A percentile compares a stretch with the other conserved stretches of the same genome.
These are phyloP conservation scores for Neoboletus magnificus DNA, from an alignment of 768 basidiomycete species.

Conservation along the genomic window DNA sequence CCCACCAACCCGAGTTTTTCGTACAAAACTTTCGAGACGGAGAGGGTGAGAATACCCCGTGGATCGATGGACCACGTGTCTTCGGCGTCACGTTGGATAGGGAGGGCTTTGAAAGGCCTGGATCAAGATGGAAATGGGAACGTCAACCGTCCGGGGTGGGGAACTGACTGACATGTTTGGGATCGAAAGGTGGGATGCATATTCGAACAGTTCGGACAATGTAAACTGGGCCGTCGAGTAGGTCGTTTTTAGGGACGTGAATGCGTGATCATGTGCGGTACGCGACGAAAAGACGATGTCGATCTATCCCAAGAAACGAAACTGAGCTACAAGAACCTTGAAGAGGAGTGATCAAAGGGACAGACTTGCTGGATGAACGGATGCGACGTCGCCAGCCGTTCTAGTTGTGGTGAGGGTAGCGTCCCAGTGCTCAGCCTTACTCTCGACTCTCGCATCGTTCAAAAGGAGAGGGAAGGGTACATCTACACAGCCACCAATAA, in stretches of 20 bases:
- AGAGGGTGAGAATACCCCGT: conserved; percentile 56
- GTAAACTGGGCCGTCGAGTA: conserved; percentile 45
- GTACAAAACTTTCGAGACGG: conserved; percentile 54
- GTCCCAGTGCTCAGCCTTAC: conserved; percentile 20
- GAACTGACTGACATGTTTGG: conserved; percentile 13
- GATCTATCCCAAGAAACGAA: conserved; percentile 41
- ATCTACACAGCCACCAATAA: conserved; percentile 16
- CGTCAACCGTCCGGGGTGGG: background rate
- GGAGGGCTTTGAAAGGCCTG: conserved; percentile 40
- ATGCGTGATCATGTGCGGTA: conserved; percentile 34
- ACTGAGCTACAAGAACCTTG: background rate
- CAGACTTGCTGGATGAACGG: conserved; percentile 55
- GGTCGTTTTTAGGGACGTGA: conserved; percentile 40
- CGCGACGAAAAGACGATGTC: conserved; percentile 59
- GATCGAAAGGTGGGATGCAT: conserved; percentile 26
- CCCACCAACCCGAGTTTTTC: conserved; percentile 61
- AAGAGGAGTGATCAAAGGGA: background rate
- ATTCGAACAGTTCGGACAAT: conserved; percentile 43
- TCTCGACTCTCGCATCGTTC: conserved; percentile 15
- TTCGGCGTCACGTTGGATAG: conserved; percentile 32
- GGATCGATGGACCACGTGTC: conserved; percentile 72
- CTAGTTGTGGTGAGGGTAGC: conserved; percentile 29
- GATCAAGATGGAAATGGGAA: background rate
- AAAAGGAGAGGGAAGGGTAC: background rate
- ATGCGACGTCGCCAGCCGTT: conserved; percentile 38